These are phyloP conservation scores for Phoma sp. DNA, from an alignment of 2,329 filamentous ascomycete species.

Conservation along the genomic window DNA sequence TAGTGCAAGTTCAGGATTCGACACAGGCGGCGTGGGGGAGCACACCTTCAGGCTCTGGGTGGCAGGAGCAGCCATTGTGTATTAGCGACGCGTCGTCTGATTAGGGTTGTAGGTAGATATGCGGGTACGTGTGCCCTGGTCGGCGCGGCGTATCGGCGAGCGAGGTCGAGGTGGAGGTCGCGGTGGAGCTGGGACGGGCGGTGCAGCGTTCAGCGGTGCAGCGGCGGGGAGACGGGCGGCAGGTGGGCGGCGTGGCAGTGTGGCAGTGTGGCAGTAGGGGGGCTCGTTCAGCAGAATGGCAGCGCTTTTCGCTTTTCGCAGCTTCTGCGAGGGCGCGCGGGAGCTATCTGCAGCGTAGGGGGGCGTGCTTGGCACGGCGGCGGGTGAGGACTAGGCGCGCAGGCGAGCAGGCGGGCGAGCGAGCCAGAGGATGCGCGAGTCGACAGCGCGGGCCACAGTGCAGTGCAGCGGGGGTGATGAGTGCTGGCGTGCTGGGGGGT, in stretches of 20 bases:
- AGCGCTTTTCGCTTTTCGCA: conserved; percentile 17
- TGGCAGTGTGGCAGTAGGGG: not conserved
- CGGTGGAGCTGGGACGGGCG: conserved; percentile 6
- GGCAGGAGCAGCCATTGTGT: conserved; percentile 75
- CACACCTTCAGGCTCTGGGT: conserved; percentile 90
- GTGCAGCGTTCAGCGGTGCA: conserved; percentile 4
- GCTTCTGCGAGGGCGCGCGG: conserved; percentile 26
- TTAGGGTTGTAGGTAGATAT: conserved; percentile 30
- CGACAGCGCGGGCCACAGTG: conserved; percentile 12
- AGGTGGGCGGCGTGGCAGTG: not conserved
- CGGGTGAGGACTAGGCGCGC: conserved; percentile 41
- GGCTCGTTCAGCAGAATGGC: not conserved
- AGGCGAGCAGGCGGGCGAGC: conserved; percentile 32
- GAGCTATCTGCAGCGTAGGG: conserved; percentile 44
- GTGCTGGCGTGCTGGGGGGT: too few species aligned
- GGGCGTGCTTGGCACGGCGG: conserved; percentile 42
- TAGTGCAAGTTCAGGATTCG: not conserved
- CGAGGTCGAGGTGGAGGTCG: not conserved
- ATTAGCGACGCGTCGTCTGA: conserved; percentile 31
- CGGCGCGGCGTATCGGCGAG: conserved; percentile 26
- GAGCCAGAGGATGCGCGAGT: conserved; percentile 26
- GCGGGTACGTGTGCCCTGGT: conserved; percentile 26
- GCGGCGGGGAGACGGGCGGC: conserved; percentile 15
- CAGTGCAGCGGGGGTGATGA: conserved; percentile 18
- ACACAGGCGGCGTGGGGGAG: not conserved